Evolutionary conservation across 331 rosid species (phyloP), one percentile per base, ranked within the genome.

Genomic region (Pyrus hybrid): DNA sequence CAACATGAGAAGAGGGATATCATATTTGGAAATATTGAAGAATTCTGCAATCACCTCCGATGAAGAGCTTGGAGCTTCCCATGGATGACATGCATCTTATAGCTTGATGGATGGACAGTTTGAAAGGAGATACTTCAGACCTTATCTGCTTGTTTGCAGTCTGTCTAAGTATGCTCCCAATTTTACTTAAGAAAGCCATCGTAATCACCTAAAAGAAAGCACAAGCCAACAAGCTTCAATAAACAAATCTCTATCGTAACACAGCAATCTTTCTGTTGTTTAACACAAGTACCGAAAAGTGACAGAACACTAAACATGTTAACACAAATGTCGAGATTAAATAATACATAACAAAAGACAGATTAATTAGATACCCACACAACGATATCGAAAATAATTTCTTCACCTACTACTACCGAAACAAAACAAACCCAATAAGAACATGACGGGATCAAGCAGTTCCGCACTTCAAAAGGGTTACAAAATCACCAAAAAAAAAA

Each of bases 101-200:
- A 1, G 96, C 88, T 84, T 83, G 96, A 64, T 73, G 81, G 80
- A 79, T 14, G 5, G 87, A 87, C 12, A 86, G 82, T 75, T 76
- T 80, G 11, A 85, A 26, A 23, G 87, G 29, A 68, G 85, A 82
- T 28, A 82, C 53, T 67, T 89, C 90, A 2, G 87, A 83, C 47
- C 72, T 75, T 23, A 87, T 71, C 80, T 66, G 87, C 83, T 77
- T 84, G 74, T 71, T 74, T 6, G 84, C 82, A 5, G 88, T 29
- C 73, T 93, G 89, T 71, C 91, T 80, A 2, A 93, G 83, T 33
- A 89, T 61, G 77, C 77, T 89, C 83, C 98, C 98, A 54, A 93
- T 22, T 84, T 79, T 89, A 67, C 95, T 81, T 11, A 93, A 80
- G 83, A 93, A 89, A 76, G 98, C 95, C 97, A 93, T 93, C 37